These are phyloP conservation scores for Ilyonectria sp. DNA, from an alignment of 2,329 filamentous ascomycete species.

Conservation along the genomic window DNA sequence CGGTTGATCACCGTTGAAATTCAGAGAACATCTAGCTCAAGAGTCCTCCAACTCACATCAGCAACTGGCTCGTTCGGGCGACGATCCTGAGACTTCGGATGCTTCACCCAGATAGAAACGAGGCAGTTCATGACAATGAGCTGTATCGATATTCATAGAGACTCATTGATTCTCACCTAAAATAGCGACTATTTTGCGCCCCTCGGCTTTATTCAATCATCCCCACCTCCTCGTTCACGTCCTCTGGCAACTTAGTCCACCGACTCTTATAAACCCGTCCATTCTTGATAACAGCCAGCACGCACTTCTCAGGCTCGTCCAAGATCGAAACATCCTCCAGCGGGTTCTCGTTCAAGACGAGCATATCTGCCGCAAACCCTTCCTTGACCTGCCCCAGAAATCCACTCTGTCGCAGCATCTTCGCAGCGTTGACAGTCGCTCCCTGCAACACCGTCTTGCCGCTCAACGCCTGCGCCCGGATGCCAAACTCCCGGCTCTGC, in stretches of 20 bases:
- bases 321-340: slow-evolving; percentile 67
- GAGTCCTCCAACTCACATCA: neutral
- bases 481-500: slow-evolving; percentile 50
- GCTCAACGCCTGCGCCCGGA: slow-evolving; percentile 43
- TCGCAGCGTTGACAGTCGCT: slow-evolving; percentile 63
- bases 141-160: neutral
- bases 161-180: neutral
- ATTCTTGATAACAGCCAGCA: slow-evolving; percentile 69
- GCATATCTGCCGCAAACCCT: slow-evolving; percentile 66
- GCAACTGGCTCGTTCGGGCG: neutral
- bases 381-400: slow-evolving; percentile 65
- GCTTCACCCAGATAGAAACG: neutral
- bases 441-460: slow-evolving; percentile 42
- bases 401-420: slow-evolving; percentile 61
- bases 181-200: neutral
- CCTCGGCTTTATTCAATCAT: neutral
- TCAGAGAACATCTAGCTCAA: neutral
- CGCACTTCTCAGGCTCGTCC: slow-evolving; percentile 60
- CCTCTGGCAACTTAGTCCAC: slow-evolving; percentile 37
- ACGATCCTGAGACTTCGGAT: neutral
- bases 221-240: slow-evolving; percentile 9
- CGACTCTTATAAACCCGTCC: slow-evolving; percentile 51
- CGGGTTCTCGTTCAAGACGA: slow-evolving; percentile 66
- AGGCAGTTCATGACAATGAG: neutral
- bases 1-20: neutral